Conservation (phyloP, 176 grass and related monocot genomes). For the Neostapfia colusana region DNA sequence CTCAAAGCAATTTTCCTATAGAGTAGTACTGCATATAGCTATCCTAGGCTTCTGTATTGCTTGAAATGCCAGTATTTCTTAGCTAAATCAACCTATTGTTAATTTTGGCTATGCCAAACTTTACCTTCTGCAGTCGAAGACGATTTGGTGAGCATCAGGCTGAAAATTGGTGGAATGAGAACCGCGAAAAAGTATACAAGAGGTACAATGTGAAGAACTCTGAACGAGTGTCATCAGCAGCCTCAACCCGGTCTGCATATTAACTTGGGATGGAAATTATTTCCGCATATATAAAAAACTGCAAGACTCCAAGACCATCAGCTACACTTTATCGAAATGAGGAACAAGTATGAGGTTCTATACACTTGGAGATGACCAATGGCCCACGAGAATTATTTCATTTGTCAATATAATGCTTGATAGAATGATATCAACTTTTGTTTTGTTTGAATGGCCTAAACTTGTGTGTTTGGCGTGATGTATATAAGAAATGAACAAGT, state of each 20-base stretch:
- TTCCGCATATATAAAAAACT: background rate
- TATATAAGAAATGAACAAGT: slow-evolving; percentile 34
- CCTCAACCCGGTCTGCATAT: slow-evolving; percentile 66
- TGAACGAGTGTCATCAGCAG: slow-evolving; percentile 75
- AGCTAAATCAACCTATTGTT: background rate
- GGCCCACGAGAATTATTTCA: too few relatives aligned
- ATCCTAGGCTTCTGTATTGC: background rate
- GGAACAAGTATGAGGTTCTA: background rate
- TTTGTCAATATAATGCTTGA: too few relatives aligned
- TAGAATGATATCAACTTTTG: slow-evolving; percentile 12
- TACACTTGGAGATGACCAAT: too few relatives aligned
- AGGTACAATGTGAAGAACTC: slow-evolving; percentile 82
- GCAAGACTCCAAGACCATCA: background rate
- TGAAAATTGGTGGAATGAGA: slow-evolving; percentile 94
- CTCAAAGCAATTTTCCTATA: background rate
- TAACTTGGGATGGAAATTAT: slow-evolving; percentile 22
- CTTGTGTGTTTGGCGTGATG: slow-evolving; percentile 19
- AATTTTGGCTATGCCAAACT: background rate
- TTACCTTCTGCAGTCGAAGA: slow-evolving; percentile 55
- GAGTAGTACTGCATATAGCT: background rate
- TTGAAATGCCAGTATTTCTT: background rate
- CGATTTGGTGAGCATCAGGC: slow-evolving; percentile 96
- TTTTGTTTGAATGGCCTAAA: background rate
- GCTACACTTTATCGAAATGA: background rate
- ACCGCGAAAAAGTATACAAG: slow-evolving; percentile 87